Percentiles rank a stretch among this genome's conserved stretches.
These are phyloP conservation scores for Abrus precatorius DNA, from an alignment of 306 rosid species.

Conservation along the genomic window DNA sequence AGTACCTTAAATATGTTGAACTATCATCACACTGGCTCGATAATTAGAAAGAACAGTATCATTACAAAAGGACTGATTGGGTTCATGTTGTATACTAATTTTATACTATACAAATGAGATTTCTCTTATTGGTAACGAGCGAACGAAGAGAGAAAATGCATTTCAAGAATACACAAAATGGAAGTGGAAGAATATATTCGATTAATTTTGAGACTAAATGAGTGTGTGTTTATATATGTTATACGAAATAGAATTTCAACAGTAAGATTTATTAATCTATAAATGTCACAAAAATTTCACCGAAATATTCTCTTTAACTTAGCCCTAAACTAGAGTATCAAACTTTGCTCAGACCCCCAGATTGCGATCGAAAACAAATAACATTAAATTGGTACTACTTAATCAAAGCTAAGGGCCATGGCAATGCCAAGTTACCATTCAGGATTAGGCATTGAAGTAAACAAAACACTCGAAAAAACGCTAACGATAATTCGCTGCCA, in stretches of 20 bases:
- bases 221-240: neutral
- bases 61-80: too few relatives aligned
- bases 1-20: neutral
- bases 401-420: neutral
- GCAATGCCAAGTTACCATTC: constrained; percentile 26
- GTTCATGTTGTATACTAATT: too few relatives aligned
- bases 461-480: neutral
- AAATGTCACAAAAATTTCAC: neutral
- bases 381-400: neutral
- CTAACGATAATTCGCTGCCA: constrained; percentile 21
- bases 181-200: neutral
- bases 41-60: too few relatives aligned
- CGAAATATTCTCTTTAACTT: neutral
- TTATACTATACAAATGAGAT: too few relatives aligned
- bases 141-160: too few relatives aligned
- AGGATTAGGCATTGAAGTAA: constrained; percentile 27
- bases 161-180: too few relatives aligned
- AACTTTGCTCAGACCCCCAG: neutral
- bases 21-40: too few relatives aligned
- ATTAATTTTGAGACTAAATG: neutral
- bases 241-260: neutral
- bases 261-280: neutral
- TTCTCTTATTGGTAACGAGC: too few relatives aligned
- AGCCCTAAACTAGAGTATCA: neutral
- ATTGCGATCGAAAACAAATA: constrained; percentile 14